Conservation (phyloP, 768 basidiomycete species). For the Trametes punicea region DNA sequence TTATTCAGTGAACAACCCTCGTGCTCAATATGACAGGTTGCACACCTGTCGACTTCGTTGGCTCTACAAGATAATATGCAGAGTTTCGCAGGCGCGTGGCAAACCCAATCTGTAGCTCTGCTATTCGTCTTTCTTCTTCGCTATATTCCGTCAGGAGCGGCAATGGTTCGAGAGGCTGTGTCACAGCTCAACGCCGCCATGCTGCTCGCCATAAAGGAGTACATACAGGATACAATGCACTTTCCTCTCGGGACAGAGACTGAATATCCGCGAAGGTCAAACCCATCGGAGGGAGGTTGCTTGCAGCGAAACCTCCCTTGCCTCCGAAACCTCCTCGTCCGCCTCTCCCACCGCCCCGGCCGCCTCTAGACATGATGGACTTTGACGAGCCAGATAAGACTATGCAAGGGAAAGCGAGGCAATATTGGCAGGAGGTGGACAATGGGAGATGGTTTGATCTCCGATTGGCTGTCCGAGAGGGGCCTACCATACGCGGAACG, state of each 20-base stretch:
- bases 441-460: slow-evolving; percentile 18
- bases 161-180: slow-evolving; percentile 64
- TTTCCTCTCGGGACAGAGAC: slow-evolving; percentile 69
- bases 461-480: slow-evolving; percentile 15
- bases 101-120: slow-evolving; percentile 65
- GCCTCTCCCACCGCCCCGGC: slow-evolving; percentile 43
- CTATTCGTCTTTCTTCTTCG: slow-evolving; percentile 61
- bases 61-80: slow-evolving; percentile 72
- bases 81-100: slow-evolving; percentile 63
- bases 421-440: background rate
- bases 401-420: background rate
- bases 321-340: slow-evolving; percentile 63
- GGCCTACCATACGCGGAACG: slow-evolving; percentile 22
- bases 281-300: slow-evolving; percentile 65
- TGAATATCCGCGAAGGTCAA: slow-evolving; percentile 79
- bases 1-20: background rate
- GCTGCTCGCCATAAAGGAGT: background rate
- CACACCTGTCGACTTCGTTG: slow-evolving; percentile 59
- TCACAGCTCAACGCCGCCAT: slow-evolving; percentile 12
- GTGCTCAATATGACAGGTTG: background rate
- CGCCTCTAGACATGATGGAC: slow-evolving; percentile 46
- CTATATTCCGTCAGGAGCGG: slow-evolving; percentile 69
- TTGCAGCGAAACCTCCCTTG: slow-evolving; percentile 37
- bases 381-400: background rate
- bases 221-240: slow-evolving; percentile 79